These are phyloP conservation scores for Solanum pimpinellifolium DNA, from an alignment of 257 asterid species.

Conservation along the genomic window DNA sequence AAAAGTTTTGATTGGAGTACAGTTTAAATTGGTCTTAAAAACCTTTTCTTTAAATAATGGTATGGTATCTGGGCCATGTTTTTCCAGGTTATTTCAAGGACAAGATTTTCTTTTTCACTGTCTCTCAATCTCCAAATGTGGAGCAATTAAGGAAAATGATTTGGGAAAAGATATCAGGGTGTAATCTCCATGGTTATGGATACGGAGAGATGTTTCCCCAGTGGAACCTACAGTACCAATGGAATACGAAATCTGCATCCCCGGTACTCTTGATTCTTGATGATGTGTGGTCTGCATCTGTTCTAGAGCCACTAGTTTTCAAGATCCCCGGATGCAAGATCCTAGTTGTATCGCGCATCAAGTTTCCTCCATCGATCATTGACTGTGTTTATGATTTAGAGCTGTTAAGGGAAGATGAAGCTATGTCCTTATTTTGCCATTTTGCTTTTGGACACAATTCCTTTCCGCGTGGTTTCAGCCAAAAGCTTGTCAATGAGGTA, in stretches of 20 bases:
- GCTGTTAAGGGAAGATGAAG: slow-evolving; percentile 65
- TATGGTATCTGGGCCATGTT: not conserved
- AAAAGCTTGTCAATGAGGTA: slow-evolving; percentile 58
- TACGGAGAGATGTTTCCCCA: slow-evolving; percentile 22
- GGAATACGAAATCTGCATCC: slow-evolving; percentile 9
- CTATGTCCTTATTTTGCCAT: slow-evolving; percentile 63
- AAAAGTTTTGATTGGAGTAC: not conserved
- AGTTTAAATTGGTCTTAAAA: not conserved
- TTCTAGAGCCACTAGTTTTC: slow-evolving; percentile 44
- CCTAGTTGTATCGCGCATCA: slow-evolving; percentile 68
- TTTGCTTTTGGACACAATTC: slow-evolving; percentile 66
- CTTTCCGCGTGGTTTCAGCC: slow-evolving; percentile 36
- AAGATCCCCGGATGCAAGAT: slow-evolving; percentile 65
- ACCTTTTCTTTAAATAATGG: not conserved
- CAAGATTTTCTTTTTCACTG: slow-evolving; percentile 59
- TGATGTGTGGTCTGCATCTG: slow-evolving; percentile 82
- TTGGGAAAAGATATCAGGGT: slow-evolving; percentile 53
- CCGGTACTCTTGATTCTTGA: slow-evolving; percentile 57
- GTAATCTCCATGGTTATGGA: slow-evolving; percentile 1
- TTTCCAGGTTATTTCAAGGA: slow-evolving; percentile 55
- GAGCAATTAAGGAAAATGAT: slow-evolving; percentile 57
- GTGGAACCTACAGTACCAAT: slow-evolving; percentile 13
- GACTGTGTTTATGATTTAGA: slow-evolving; percentile 57
- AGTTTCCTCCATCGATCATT: slow-evolving; percentile 50
- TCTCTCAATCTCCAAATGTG: slow-evolving; percentile 83